Percentiles rank a stretch among this genome's conserved stretches.
These are phyloP conservation scores for Lignosus rhinocerotis DNA, from an alignment of 1,284 basidiomycete genomes.

Conservation along the genomic window DNA sequence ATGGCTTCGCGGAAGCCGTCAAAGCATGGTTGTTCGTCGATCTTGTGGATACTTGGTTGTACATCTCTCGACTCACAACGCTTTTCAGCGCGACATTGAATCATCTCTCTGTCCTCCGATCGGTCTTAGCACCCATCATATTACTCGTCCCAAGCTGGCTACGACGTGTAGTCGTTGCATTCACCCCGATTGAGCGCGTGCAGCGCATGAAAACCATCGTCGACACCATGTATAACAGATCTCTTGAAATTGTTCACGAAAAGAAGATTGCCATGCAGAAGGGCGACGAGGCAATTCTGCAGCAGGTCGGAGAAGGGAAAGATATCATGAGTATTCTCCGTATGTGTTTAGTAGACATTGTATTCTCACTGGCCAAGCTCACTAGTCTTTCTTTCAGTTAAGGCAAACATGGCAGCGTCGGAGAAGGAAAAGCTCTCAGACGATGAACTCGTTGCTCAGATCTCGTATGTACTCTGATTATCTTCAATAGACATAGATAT, in stretches of 20 bases:
- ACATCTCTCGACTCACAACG: neutral
- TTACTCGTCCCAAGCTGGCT: slow-evolving; percentile 38
- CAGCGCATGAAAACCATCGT: slow-evolving; percentile 38
- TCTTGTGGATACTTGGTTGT: neutral
- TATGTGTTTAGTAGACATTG: slow-evolving; percentile 27
- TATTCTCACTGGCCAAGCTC: neutral
- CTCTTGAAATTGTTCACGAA: slow-evolving; percentile 38
- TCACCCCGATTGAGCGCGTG: slow-evolving; percentile 36
- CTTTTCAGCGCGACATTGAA: neutral
- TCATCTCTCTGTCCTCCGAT: neutral
- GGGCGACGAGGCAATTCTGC: slow-evolving; percentile 23
- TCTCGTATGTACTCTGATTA: slow-evolving; percentile 19
- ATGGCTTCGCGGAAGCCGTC: slow-evolving; percentile 28
- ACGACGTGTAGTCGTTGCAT: slow-evolving; percentile 37
- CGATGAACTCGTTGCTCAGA: slow-evolving; percentile 30
- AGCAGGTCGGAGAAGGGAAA: slow-evolving; percentile 40
- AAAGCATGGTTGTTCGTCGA: slow-evolving; percentile 23
- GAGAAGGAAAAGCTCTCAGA: slow-evolving; percentile 20
- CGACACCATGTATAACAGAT: slow-evolving; percentile 40
- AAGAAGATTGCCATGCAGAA: slow-evolving; percentile 35
- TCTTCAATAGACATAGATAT: too few species aligned
- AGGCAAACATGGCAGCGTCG: slow-evolving; percentile 28
- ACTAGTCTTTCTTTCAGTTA: slow-evolving; percentile 16
- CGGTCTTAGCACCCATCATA: slow-evolving; percentile 16
- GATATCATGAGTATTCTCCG: slow-evolving; percentile 47